phyloP scores from a whole-genome alignment of 2,329 filamentous ascomycete genomes.

The Penicillium sp. region DNA sequence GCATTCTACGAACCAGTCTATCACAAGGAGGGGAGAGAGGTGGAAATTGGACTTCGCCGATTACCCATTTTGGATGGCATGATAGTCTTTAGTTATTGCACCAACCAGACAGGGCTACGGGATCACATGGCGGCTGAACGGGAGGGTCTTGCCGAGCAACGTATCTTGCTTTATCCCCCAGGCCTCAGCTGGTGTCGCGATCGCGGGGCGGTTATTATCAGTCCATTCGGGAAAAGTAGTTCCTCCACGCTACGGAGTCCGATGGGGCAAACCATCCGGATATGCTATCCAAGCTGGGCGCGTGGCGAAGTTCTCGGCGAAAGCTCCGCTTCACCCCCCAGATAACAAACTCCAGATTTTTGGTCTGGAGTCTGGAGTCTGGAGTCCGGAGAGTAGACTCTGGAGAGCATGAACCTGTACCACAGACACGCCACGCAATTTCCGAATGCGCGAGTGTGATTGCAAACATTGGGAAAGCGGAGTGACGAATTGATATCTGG shows the following conservation, averaged over 20 bases:
- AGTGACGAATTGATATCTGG: constrained; percentile 2
- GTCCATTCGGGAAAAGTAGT: not conserved
- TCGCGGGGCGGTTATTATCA: constrained; percentile 14
- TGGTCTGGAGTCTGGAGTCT: not conserved
- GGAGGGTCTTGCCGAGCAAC: constrained; percentile 16
- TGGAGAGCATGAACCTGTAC: constrained; percentile 15
- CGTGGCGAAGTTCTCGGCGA: not conserved
- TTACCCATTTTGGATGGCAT: not conserved
- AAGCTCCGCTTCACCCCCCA: not conserved
- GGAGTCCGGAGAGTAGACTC: not conserved
- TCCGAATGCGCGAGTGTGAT: not conserved
- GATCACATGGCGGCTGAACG: constrained; percentile 12
- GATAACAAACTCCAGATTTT: not conserved
- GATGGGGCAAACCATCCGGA: not conserved
- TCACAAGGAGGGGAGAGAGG: no score
- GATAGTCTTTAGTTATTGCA: not conserved
- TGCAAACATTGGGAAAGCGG: not conserved
- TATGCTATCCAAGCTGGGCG: not conserved
- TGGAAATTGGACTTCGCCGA: not conserved
- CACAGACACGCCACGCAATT: constrained; percentile 5
- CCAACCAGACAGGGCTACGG: constrained; percentile 11
- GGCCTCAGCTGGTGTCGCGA: constrained; percentile 8
- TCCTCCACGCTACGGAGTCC: not conserved
- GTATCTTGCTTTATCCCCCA: constrained; percentile 23
- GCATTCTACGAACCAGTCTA: not conserved